These are phyloP conservation scores for Microsporum audouinii DNA, from an alignment of 2,329 filamentous ascomycete genomes.

Conservation along the genomic window DNA sequence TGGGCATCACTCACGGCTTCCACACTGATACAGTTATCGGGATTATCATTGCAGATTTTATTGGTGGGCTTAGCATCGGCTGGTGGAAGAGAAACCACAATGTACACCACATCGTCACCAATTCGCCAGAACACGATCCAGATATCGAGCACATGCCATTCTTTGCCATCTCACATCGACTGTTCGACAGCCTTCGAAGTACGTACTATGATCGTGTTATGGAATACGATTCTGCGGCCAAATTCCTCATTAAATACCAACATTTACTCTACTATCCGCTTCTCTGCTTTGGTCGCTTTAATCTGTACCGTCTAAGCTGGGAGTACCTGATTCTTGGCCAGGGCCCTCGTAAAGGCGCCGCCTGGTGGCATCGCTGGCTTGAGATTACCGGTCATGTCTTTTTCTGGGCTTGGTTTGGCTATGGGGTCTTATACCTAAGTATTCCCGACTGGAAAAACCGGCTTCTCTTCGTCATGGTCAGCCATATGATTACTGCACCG, in stretches of 20 bases:
- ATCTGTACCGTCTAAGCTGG: constrained; percentile 74
- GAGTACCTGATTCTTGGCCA: constrained; percentile 57
- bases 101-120: constrained; percentile 92
- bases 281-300: constrained; percentile 72
- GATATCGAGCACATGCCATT: constrained; percentile 89
- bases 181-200: constrained; percentile 60
- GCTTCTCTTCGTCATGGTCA: constrained; percentile 64
- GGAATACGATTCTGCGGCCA: constrained; percentile 63
- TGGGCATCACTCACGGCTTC: constrained; percentile 92
- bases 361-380: constrained; percentile 74
- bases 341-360: constrained; percentile 61
- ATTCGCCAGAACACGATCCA: constrained; percentile 87
- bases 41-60: constrained; percentile 78
- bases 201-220: constrained; percentile 77
- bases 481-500: constrained; percentile 68
- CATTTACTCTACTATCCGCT: constrained; percentile 74
- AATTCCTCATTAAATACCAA: constrained; percentile 60
- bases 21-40: constrained; percentile 72
- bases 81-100: constrained; percentile 99
- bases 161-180: constrained; percentile 74
- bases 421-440: constrained; percentile 61
- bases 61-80: constrained; percentile 78
- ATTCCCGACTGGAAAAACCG: constrained; percentile 60
- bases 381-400: constrained; percentile 64
- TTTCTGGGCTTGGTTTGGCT: constrained; percentile 83